Percentiles rank a stretch among this genome's conserved stretches.
Conservation (phyloP, 306 rosid species). For the Prunus fruticosa region DNA sequence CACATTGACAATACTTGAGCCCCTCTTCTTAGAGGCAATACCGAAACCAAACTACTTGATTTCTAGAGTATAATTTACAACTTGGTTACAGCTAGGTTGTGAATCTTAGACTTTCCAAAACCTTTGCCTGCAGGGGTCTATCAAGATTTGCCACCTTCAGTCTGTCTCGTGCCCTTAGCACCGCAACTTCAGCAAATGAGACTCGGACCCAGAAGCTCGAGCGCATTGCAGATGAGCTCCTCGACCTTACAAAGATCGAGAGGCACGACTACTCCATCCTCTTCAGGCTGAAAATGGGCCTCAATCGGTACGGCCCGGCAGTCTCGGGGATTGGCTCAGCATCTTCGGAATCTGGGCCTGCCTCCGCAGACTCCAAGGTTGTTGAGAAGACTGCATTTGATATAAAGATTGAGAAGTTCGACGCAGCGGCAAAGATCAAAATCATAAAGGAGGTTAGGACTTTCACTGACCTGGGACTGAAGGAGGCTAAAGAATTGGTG, state of each 20-base stretch:
- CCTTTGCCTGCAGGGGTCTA: conserved; percentile 21
- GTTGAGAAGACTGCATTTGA: conserved; percentile 45
- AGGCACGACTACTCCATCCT: conserved; percentile 41
- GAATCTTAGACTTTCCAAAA: neutral
- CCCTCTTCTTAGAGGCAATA: neutral
- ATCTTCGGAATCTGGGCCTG: conserved; percentile 28
- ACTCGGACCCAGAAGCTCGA: conserved; percentile 34
- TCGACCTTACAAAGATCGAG: conserved; percentile 40
- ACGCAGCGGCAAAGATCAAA: conserved; percentile 45
- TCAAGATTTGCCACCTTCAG: conserved; percentile 18
- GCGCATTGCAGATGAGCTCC: conserved; percentile 45
- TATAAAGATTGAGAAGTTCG: conserved; percentile 47
- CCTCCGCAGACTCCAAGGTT: conserved; percentile 26
- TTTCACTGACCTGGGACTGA: conserved; percentile 41
- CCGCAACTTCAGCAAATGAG: conserved; percentile 24
- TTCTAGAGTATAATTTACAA: too few relatives aligned
- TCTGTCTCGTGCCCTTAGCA: conserved; percentile 19
- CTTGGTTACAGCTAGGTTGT: neutral
- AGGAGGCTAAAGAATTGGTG: conserved; percentile 53
- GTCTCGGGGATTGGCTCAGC: conserved; percentile 24
- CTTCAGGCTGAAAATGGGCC: conserved; percentile 45
- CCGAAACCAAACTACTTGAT: neutral
- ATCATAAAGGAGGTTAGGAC: conserved; percentile 49
- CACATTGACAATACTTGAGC: neutral
- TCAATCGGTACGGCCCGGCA: conserved; percentile 41